Conservation (phyloP, 176 grass and related monocot genomes). For the Triticum monococcum region DNA sequence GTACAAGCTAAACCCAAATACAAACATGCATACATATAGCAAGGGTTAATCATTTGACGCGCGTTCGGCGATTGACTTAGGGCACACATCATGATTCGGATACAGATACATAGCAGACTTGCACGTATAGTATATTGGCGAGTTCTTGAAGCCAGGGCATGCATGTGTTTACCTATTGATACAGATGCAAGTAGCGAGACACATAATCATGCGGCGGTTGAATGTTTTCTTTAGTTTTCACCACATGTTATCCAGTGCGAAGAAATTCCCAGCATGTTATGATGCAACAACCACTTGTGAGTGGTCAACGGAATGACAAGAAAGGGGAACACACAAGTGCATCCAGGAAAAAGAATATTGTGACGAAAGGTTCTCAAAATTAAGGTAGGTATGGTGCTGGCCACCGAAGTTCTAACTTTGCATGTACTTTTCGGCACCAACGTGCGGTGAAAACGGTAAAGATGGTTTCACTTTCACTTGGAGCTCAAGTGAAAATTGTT, state of each 20-base stretch:
- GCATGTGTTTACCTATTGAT: too few relatives aligned
- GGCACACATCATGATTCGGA: not conserved
- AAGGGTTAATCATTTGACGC: not conserved
- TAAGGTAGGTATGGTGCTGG: too few relatives aligned
- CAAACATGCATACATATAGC: not conserved
- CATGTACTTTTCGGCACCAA: not conserved
- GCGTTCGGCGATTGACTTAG: not conserved
- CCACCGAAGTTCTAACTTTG: not conserved
- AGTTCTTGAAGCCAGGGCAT: too few relatives aligned
- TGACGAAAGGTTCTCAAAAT: not conserved
- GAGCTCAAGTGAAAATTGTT: too few relatives aligned
- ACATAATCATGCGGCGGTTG: not conserved
- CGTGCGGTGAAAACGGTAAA: conserved; percentile 21
- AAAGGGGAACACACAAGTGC: not conserved
- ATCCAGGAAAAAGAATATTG: conserved; percentile 3
- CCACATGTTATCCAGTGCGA: not conserved
- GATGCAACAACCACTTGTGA: conserved; percentile 12
- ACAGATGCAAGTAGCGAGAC: too few relatives aligned
- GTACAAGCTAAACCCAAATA: not conserved
- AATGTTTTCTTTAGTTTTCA: not conserved
- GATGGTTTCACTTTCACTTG: too few relatives aligned
- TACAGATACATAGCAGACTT: not conserved
- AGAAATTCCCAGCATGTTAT: not conserved
- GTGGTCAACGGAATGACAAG: not conserved
- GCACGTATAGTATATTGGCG: too few relatives aligned